These are phyloP conservation scores for Sambucus nigra DNA, from an alignment of 129 eudicot genomes.

Conservation along the genomic window DNA sequence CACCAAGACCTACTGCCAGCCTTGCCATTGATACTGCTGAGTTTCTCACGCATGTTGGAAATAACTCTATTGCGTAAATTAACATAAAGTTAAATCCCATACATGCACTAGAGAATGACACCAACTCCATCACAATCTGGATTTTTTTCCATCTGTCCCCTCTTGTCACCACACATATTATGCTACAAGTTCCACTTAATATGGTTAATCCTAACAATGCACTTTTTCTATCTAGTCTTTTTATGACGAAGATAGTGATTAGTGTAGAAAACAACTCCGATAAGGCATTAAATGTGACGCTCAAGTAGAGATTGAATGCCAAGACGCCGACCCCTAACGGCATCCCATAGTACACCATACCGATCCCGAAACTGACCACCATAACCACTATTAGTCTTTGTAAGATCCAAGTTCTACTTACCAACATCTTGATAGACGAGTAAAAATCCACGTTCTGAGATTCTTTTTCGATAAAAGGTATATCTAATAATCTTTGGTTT, in stretches of 20 bases:
- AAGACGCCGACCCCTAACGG: slow-evolving; percentile 34
- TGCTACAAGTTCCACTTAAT: slow-evolving; percentile 20
- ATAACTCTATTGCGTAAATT: slow-evolving; percentile 37
- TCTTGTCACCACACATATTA: slow-evolving; percentile 12
- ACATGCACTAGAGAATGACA: slow-evolving; percentile 37
- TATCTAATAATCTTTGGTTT: not conserved
- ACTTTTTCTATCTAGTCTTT: slow-evolving; percentile 17
- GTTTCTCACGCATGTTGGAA: slow-evolving; percentile 53
- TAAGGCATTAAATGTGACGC: slow-evolving; percentile 28
- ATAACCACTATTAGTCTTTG: slow-evolving; percentile 13
- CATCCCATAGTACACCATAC: slow-evolving; percentile 39
- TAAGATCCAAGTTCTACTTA: slow-evolving; percentile 13
- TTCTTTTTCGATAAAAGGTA: not conserved
- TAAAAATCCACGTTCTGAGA: not conserved
- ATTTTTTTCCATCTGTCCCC: slow-evolving; percentile 14
- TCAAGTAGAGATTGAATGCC: slow-evolving; percentile 25
- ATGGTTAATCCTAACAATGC: slow-evolving; percentile 18
- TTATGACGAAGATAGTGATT: slow-evolving; percentile 19
- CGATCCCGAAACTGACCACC: slow-evolving; percentile 35
- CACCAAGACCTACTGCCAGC: slow-evolving; percentile 39
- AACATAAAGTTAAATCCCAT: slow-evolving; percentile 27
- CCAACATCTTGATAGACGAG: slow-evolving; percentile 16
- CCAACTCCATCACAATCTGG: slow-evolving; percentile 22
- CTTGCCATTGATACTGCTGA: slow-evolving; percentile 44
- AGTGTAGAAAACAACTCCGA: slow-evolving; percentile 23